These are phyloP conservation scores for Aspergillus diversus DNA, from an alignment of 495 filamentous ascomycete genomes.

Conservation along the genomic window DNA sequence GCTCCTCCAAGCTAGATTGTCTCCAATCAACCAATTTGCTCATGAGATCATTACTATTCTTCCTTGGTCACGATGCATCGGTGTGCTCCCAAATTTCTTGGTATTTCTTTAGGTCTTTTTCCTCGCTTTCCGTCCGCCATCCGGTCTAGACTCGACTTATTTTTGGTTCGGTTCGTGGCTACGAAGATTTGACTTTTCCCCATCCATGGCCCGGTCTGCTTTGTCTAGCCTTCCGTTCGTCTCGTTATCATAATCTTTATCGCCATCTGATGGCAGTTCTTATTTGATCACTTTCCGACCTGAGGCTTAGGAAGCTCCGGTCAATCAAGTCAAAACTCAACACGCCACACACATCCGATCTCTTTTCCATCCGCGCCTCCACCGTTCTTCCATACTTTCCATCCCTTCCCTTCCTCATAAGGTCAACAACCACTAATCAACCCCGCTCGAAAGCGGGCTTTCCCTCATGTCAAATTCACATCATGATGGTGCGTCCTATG, in stretches of 20 bases:
- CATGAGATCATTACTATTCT: not conserved
- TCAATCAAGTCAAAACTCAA: not conserved
- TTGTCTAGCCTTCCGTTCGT: not conserved
- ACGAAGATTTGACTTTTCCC: not conserved
- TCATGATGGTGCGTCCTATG: constrained; percentile 8
- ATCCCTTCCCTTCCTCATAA: not conserved
- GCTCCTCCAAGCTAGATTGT: not conserved
- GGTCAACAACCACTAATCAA: not conserved
- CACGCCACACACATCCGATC: not conserved
- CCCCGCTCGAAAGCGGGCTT: not conserved
- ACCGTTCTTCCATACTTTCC: constrained; percentile 6
- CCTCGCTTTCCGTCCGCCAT: constrained; percentile 4
- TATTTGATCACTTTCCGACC: not conserved
- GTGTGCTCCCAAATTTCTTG: not conserved
- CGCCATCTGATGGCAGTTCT: constrained; percentile 6
- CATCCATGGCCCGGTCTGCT: constrained; percentile 15
- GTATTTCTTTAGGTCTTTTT: not conserved
- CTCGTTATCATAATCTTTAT: constrained; percentile 5
- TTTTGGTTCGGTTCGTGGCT: constrained; percentile 21
- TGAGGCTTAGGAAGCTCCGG: not conserved
- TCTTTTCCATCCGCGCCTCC: not conserved
- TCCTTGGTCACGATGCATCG: not conserved
- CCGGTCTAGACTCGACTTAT: constrained; percentile 24
- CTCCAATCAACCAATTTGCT: not conserved
- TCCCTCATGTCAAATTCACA: constrained; percentile 12